These are phyloP conservation scores for Fusarium bulbicola DNA, from an alignment of 2,329 filamentous ascomycete genomes.

Conservation along the genomic window DNA sequence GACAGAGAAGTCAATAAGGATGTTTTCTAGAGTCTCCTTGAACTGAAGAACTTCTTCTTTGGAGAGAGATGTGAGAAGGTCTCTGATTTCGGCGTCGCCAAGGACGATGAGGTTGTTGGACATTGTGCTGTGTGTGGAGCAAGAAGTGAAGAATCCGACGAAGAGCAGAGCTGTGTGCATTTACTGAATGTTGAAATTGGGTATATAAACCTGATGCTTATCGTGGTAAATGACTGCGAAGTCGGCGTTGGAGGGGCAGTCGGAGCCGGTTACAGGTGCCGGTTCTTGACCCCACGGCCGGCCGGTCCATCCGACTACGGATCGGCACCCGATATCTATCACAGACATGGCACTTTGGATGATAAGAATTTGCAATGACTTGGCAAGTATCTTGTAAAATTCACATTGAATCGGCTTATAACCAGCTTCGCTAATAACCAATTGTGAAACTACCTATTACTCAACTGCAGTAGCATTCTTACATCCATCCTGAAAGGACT, in stretches of 20 bases:
- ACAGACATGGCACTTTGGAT: background rate
- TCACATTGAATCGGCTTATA: no score
- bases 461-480: background rate
- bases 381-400: no score
- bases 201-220: background rate
- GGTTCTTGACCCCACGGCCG: background rate
- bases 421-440: background rate
- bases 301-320: background rate
- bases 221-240: background rate
- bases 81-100: conserved; percentile 22
- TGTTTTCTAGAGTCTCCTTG: conserved; percentile 8
- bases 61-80: conserved; percentile 25
- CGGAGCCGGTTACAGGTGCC: background rate
- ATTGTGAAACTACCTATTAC: background rate
- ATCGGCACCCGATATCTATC: background rate
- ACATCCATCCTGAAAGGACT: background rate
- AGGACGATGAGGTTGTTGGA: conserved; percentile 14
- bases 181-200: no score
- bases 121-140: background rate
- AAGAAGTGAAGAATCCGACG: background rate
- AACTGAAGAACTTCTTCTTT: conserved; percentile 24
- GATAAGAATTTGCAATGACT: background rate
- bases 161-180: background rate
- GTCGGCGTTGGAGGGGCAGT: background rate
- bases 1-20: conserved; percentile 29